Percentiles rank a stretch among this genome's conserved stretches.
Conservation (phyloP, 257 asterid genomes). For the Cynanchum wilfordii region DNA sequence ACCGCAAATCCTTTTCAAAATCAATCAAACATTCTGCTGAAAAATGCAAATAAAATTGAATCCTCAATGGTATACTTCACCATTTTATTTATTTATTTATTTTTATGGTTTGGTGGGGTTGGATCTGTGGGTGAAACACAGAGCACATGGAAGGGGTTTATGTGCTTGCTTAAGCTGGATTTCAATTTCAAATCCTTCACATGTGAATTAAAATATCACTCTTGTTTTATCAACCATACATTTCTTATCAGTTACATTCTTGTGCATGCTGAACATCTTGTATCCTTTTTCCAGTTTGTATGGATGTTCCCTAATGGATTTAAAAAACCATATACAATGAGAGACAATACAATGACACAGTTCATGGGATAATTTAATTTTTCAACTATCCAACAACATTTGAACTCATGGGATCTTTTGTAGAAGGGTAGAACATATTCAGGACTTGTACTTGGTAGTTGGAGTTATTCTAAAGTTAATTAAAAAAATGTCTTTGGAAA, state of each 20-base stretch:
- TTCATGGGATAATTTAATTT: neutral
- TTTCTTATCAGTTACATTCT: neutral
- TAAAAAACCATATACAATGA: neutral
- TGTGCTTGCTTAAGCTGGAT: neutral
- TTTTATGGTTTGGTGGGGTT: no score
- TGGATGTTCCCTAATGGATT: neutral
- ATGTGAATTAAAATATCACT: neutral
- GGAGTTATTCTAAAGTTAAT: no score
- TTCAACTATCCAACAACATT: neutral
- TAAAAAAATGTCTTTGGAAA: no score
- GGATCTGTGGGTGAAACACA: no score
- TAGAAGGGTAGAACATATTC: no score
- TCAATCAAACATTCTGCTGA: neutral
- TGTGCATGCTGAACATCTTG: neutral
- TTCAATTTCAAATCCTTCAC: neutral
- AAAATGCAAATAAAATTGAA: neutral
- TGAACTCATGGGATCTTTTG: neutral
- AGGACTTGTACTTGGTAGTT: no score
- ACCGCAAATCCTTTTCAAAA: neutral
- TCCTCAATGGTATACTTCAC: neutral
- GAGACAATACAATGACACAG: neutral
- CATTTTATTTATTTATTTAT: no score
- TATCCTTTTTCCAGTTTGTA: neutral
- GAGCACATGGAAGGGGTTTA: no score
- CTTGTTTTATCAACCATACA: neutral